Base-by-base conservation (phyloP, 2,329 filamentous ascomycete species). In the Colletotrichum karsti region DNA sequence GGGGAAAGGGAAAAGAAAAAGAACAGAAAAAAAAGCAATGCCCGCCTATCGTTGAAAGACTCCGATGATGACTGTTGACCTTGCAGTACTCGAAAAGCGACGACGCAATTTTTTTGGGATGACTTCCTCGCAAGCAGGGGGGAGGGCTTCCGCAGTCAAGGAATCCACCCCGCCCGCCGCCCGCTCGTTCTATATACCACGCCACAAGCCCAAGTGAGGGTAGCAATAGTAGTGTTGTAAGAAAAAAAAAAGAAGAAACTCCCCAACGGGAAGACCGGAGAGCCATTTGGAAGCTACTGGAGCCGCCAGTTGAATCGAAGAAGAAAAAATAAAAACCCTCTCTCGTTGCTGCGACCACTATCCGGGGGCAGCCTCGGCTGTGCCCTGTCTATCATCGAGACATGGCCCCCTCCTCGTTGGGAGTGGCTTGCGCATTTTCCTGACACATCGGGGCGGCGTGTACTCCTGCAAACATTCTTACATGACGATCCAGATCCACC, bases 401-500 rank as follows among this genome's bases (percentile, higher is more conserved):
- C 65, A 65, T 68, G 65, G 20, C 65, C 65, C 50, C 37, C 53
- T 68, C 65, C 65, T 59, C 60, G 35, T 33, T 24, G 50, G 66
- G 55, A 69, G 66, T 66, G 63, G 63, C 55, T 69, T 66, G 62
- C 50, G 66, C 63, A 62, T 69, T 59, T 69, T 69, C 66, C 56
- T 69, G 56, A 61, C 66, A 66, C 66, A 46, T 69, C 30, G 63
- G 55, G 55, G 10, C 63, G 63, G 66, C 48, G 66, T 62, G 35
- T 67, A 67, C 63, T 60, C 66, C 63, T 67, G 66, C 50, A 69
- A 69, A 62, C 62, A 69, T 69, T 69, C 66, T 69, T 69, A 66
- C 62, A 67, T 69, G 55, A 66, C 66, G 56, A 63, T 58, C 61
- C 65, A 69, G 51, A 69, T 69, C 66, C 63, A 62, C 66, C 55